Evolutionary conservation across 2,329 filamentous ascomycete species (phyloP).

Genomic region (Lecanicillium sp.): DNA sequence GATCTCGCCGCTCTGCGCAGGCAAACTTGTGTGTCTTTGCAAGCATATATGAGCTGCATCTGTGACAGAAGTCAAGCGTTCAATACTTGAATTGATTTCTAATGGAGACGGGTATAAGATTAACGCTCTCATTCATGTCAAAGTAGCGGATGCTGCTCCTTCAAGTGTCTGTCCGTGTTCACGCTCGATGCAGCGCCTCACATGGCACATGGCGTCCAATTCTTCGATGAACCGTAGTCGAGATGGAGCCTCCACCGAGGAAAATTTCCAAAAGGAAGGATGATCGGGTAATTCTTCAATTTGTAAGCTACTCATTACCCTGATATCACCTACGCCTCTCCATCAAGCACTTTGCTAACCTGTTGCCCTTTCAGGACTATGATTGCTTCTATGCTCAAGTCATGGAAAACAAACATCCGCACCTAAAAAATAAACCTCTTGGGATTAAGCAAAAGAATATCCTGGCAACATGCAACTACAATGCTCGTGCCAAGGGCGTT

Average conservation of each 20-base stretch:
- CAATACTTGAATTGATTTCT: not conserved
- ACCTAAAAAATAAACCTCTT: slow-evolving; percentile 63
- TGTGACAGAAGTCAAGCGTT: too few species aligned
- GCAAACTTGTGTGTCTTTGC: too few species aligned
- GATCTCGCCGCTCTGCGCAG: too few species aligned
- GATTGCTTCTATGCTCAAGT: slow-evolving; percentile 95
- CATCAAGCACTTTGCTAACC: slow-evolving; percentile 8
- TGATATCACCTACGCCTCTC: slow-evolving; percentile 8
- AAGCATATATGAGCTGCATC: too few species aligned
- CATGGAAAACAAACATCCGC: slow-evolving; percentile 71
- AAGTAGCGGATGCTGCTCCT: not conserved
- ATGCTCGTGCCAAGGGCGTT: slow-evolving; percentile 64
- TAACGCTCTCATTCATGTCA: not conserved
- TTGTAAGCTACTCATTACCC: slow-evolving; percentile 44
- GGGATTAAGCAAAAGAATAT: slow-evolving; percentile 93
- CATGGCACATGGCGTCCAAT: too few species aligned
- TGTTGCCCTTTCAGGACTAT: slow-evolving; percentile 58
- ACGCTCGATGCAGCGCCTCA: too few species aligned
- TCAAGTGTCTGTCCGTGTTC: not conserved
- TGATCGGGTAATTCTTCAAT: slow-evolving; percentile 68
- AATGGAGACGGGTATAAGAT: not conserved
- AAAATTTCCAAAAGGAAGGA: slow-evolving; percentile 42
- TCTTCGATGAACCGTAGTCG: not conserved
- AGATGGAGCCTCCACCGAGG: slow-evolving; percentile 15
- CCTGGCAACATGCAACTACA: slow-evolving; percentile 89